phyloP scores from a whole-genome alignment of 257 asterid species.

The Sherardia arvensis region DNA sequence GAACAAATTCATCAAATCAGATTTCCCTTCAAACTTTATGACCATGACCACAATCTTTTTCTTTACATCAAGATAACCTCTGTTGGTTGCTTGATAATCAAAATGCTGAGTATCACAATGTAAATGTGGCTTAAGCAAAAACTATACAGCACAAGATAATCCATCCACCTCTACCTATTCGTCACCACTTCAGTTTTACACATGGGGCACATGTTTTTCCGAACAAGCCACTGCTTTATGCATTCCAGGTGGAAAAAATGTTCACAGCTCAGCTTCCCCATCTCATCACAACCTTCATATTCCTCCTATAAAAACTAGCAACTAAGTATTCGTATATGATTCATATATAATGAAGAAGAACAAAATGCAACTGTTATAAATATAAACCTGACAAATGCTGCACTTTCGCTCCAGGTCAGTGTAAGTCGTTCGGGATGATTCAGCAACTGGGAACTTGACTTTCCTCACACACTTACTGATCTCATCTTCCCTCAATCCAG shows the following conservation, averaged over 20 bases:
- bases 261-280: constrained; percentile 60
- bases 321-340: background rate
- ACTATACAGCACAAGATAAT: constrained; percentile 11
- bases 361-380: background rate
- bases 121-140: constrained; percentile 4
- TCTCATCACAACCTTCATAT: constrained; percentile 59
- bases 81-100: background rate
- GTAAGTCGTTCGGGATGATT: constrained; percentile 24
- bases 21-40: background rate
- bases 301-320: constrained; percentile 48
- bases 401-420: constrained; percentile 49
- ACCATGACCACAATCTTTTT: constrained; percentile 1
- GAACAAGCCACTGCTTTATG: constrained; percentile 79
- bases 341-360: background rate
- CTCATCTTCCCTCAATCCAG: constrained; percentile 70
- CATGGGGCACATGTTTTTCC: constrained; percentile 61
- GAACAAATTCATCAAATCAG: background rate
- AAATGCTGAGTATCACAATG: background rate
- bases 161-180: constrained; percentile 18
- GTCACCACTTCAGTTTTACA: constrained; percentile 56
- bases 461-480: constrained; percentile 51
- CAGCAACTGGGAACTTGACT: constrained; percentile 23
- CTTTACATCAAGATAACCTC: background rate
- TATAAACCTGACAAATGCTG: constrained; percentile 82
- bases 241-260: constrained; percentile 64